phyloP scores from a whole-genome alignment of 441 rosid genomes.

The Erodium moschatum region DNA sequence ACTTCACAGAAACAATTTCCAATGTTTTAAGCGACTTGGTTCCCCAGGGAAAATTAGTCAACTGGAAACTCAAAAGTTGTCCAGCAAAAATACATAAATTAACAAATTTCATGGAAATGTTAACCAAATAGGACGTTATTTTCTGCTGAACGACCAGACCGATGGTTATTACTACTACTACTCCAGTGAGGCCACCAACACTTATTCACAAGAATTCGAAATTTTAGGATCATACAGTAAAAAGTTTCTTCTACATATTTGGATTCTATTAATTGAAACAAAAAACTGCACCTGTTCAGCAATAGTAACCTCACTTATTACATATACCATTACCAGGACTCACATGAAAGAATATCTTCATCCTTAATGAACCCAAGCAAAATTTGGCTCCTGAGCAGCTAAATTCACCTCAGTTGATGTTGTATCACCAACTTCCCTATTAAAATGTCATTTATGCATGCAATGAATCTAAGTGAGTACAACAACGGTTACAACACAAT shows the following conservation, averaged over 20 bases:
- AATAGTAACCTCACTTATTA: background rate
- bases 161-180: too few relatives aligned
- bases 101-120: background rate
- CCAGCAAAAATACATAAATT: background rate
- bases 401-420: too few relatives aligned
- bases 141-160: background rate
- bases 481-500: too few relatives aligned
- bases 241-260: background rate
- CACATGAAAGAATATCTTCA: background rate
- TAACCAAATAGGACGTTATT: background rate
- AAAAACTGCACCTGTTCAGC: background rate
- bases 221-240: background rate
- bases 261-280: background rate
- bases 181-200: background rate
- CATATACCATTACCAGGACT: background rate
- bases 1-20: background rate
- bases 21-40: background rate
- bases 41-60: too few relatives aligned
- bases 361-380: background rate
- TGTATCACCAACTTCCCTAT: too few relatives aligned
- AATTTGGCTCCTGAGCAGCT: background rate
- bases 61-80: background rate
- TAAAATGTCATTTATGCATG: too few relatives aligned
- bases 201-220: background rate
- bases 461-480: too few relatives aligned